Percentiles rank a stretch among this genome's conserved stretches.
These are phyloP conservation scores for Cucurbita argyrosperma DNA, from an alignment of 306 rosid species.

Conservation along the genomic window DNA sequence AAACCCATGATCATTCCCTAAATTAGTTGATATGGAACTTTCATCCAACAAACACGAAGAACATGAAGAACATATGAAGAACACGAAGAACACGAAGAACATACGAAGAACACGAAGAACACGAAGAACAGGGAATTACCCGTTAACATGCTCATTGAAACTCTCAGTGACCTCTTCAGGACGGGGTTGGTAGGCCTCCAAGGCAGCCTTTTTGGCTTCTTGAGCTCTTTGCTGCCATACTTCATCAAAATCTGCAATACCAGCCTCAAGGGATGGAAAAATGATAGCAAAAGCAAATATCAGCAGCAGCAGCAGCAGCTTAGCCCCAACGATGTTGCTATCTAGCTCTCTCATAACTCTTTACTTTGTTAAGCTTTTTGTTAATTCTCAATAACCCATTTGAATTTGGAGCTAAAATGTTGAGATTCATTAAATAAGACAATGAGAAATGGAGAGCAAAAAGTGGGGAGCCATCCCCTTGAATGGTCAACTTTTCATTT, in stretches of 20 bases:
- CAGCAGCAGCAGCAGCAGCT: constrained; percentile 7
- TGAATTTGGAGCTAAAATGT: neutral
- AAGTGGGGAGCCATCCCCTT: constrained; percentile 14
- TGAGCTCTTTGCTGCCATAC: constrained; percentile 22
- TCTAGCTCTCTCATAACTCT: neutral
- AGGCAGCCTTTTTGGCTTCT: constrained; percentile 20
- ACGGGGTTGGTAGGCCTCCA: neutral
- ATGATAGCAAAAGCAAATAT: constrained; percentile 7
- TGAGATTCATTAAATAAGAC: too few relatives aligned
- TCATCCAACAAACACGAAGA: too few relatives aligned
- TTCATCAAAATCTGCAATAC: constrained; percentile 21
- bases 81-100: neutral
- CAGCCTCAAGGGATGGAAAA: constrained; percentile 14
- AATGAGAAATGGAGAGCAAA: constrained; percentile 21
- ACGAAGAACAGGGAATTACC: neutral
- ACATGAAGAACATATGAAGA: too few relatives aligned
- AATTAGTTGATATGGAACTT: too few relatives aligned
- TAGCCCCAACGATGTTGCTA: neutral
- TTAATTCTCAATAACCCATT: neutral
- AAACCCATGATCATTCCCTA: too few relatives aligned
- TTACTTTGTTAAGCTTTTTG: neutral
- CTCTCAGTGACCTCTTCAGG: neutral
- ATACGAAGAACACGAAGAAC: neutral
- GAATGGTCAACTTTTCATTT: neutral
- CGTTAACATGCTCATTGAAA: neutral